Evolutionary conservation across 768 basidiomycete genomes (phyloP).

Genomic region (Boletellus sp.): DNA sequence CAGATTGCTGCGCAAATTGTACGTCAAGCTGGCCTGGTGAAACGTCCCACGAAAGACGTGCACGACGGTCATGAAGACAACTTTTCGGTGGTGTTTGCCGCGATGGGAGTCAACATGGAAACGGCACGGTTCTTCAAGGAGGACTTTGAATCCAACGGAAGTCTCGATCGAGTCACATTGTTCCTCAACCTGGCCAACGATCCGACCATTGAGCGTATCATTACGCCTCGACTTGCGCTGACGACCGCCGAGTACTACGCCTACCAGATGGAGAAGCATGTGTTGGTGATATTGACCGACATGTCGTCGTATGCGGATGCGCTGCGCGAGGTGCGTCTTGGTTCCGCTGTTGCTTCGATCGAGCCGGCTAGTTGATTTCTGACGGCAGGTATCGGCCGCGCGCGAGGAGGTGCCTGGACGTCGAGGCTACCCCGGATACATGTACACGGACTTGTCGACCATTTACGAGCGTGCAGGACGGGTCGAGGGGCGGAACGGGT

Average conservation of each 20-base stretch:
- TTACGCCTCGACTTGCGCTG: conserved; percentile 95
- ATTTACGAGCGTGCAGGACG: conserved; percentile 99
- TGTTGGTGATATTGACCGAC: conserved; percentile 97
- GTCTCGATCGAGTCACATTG: conserved; percentile 93
- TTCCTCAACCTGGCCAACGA: conserved; percentile 99
- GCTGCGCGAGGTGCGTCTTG: conserved; percentile 73
- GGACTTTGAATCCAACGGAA: conserved; percentile 98
- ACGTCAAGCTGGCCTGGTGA: conserved; percentile 96
- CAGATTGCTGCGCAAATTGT: conserved; percentile 99
- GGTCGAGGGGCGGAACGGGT: conserved; percentile 95
- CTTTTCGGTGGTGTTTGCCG: conserved; percentile 99
- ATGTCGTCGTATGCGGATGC: conserved; percentile 99
- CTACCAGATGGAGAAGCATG: conserved; percentile 99
- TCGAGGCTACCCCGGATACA: conserved; percentile 96
- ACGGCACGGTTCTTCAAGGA: conserved; percentile 99
- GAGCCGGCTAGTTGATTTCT: conserved; percentile 7
- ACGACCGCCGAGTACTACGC: conserved; percentile 99
- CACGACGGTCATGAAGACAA: conserved; percentile 99
- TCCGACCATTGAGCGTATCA: conserved; percentile 99
- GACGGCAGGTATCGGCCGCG: conserved; percentile 78
- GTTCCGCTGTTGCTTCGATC: not conserved
- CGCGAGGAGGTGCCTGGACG: conserved; percentile 99
- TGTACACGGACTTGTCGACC: conserved; percentile 99
- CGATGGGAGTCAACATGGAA: conserved; percentile 99
- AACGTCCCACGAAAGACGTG: conserved; percentile 93